These are phyloP conservation scores for Talaromyces proteolyticus DNA, from an alignment of 495 filamentous ascomycete species.

Conservation along the genomic window DNA sequence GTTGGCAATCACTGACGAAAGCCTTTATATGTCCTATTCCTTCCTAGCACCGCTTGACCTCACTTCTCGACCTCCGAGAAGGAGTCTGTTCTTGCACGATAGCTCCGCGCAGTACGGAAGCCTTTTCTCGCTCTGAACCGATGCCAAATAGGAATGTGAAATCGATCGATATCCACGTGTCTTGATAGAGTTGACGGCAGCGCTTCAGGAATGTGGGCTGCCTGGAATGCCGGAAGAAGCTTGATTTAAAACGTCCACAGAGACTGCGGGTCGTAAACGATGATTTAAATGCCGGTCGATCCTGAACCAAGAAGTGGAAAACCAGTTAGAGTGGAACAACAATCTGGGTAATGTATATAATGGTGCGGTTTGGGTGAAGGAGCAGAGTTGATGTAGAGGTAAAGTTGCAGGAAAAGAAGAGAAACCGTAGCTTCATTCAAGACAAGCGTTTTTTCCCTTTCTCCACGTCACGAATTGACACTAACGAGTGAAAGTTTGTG, in stretches of 20 bases:
- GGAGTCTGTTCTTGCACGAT: conserved; percentile 20
- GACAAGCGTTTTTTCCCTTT: conserved; percentile 10
- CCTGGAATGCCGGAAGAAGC: conserved; percentile 9
- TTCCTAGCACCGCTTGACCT: conserved; percentile 17
- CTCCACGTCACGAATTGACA: neutral
- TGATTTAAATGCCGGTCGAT: neutral
- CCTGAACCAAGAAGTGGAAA: conserved; percentile 4
- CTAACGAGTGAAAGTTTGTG: conserved; percentile 1
- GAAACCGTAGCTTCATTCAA: conserved; percentile 30
- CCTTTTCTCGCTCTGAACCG: neutral
- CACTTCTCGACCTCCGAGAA: conserved; percentile 47
- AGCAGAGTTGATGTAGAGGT: conserved; percentile 19
- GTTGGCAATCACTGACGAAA: neutral
- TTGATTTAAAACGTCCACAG: conserved; percentile 25
- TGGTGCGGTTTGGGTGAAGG: conserved; percentile 8
- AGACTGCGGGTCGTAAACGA: conserved; percentile 11
- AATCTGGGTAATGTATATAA: conserved; percentile 8
- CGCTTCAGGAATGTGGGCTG: neutral
- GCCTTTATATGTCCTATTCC: conserved; percentile 4
- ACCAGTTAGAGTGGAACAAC: conserved; percentile 7
- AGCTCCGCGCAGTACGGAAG: conserved; percentile 6
- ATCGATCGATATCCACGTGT: neutral
- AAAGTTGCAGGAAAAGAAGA: conserved; percentile 15
- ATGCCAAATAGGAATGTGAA: neutral
- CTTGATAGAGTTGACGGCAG: neutral